These are phyloP conservation scores for Xylariales sp. DNA, from an alignment of 2,329 filamentous ascomycete species.

Conservation along the genomic window DNA sequence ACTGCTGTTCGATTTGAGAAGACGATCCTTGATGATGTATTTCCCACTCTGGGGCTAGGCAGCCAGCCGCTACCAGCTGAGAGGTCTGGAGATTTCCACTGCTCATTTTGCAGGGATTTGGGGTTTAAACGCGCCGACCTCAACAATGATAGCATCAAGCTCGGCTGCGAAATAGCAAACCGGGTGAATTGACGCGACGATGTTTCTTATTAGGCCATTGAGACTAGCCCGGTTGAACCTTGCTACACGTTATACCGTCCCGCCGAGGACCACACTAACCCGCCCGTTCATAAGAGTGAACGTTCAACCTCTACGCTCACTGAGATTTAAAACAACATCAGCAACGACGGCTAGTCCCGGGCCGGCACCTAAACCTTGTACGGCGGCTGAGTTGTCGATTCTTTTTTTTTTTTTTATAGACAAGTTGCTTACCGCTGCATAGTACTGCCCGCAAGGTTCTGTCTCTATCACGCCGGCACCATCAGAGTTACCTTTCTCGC, in stretches of 20 bases:
- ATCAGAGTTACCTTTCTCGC: slow-evolving; percentile 75
- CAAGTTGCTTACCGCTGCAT: slow-evolving; percentile 8
- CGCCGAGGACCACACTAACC: slow-evolving; percentile 4
- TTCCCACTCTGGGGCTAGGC: too few relatives aligned
- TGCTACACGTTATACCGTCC: slow-evolving; percentile 18
- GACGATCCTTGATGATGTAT: too few relatives aligned
- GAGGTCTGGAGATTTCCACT: too few relatives aligned
- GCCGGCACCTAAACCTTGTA: slow-evolving; percentile 7
- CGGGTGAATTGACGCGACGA: slow-evolving; percentile 15
- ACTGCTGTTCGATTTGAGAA: too few relatives aligned
- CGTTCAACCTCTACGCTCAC: background rate
- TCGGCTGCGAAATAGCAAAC: background rate
- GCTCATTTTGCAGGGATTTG: background rate
- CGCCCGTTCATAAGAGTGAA: background rate
- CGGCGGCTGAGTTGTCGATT: background rate
- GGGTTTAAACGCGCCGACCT: background rate
- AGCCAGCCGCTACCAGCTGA: slow-evolving; percentile 14
- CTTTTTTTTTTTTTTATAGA: background rate
- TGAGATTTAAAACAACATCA: slow-evolving; percentile 41
- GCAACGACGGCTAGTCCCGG: slow-evolving; percentile 29
- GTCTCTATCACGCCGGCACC: slow-evolving; percentile 82
- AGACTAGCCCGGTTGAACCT: slow-evolving; percentile 35
- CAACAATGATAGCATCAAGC: background rate
- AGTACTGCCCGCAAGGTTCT: slow-evolving; percentile 68
- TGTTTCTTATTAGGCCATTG: slow-evolving; percentile 40